Conservation (phyloP, 768 basidiomycete species). For the Leccinum rimulosum region DNA sequence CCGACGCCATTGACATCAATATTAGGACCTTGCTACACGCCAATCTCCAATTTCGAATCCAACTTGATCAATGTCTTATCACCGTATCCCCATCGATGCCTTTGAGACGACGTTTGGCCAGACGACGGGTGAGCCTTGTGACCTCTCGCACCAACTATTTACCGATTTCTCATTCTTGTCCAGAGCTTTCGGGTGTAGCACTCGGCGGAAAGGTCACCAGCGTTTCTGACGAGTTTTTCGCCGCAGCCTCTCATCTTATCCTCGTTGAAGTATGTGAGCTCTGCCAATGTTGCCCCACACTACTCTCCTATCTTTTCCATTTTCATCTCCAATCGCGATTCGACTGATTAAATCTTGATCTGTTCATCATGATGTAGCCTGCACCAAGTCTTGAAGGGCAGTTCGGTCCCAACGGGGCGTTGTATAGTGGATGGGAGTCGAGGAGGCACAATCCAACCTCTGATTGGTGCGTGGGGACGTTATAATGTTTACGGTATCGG, state of each 20-base stretch:
- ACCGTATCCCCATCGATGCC: constrained; percentile 43
- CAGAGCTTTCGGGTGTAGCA: constrained; percentile 87
- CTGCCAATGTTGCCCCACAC: neutral
- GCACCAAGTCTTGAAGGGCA: constrained; percentile 90
- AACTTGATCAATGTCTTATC: constrained; percentile 35
- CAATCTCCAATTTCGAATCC: neutral
- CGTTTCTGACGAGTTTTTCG: constrained; percentile 97
- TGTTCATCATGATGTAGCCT: constrained; percentile 48
- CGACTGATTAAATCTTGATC: neutral
- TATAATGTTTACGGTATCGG: too few species aligned
- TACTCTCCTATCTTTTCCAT: neutral
- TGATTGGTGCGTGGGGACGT: constrained; percentile 66
- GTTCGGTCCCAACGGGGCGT: constrained; percentile 92
- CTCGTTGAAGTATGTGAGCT: constrained; percentile 62
- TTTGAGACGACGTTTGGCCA: constrained; percentile 48
- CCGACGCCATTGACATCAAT: too few species aligned
- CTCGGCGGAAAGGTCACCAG: constrained; percentile 73
- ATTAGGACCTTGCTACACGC: neutral
- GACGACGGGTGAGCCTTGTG: constrained; percentile 44
- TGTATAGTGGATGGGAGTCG: constrained; percentile 94
- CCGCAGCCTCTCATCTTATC: constrained; percentile 78
- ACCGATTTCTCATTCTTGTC: neutral
- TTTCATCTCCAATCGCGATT: neutral
- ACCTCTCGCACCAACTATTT: neutral
- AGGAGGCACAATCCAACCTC: constrained; percentile 83